Percentiles rank a stretch among this genome's conserved stretches.
Evolutionary conservation across 495 filamentous ascomycete genomes (phyloP).

Genomic region (Penicillium taxi): DNA sequence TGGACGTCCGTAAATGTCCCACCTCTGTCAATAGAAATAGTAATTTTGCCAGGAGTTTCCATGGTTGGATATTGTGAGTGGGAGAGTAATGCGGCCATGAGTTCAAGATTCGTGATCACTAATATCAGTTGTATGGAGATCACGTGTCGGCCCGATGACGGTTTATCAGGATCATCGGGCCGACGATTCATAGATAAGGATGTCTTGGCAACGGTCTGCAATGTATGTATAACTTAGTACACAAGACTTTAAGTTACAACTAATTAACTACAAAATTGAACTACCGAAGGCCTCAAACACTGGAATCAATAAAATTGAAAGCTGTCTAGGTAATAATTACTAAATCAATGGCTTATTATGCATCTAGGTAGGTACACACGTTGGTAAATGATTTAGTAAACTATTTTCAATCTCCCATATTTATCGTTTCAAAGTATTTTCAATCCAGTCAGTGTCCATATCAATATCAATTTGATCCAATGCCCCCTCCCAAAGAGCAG

Average conservation of each 20-base stretch:
- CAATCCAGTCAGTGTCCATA: constrained; percentile 37
- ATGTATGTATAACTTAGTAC: no score
- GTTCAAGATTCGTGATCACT: not conserved
- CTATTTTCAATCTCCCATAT: no score
- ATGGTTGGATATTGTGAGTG: constrained; percentile 18
- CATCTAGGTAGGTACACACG: no score
- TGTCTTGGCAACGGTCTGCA: no score
- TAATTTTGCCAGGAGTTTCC: constrained; percentile 29
- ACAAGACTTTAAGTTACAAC: no score
- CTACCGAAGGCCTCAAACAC: no score
- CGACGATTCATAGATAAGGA: no score
- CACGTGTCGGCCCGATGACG: constrained; percentile 31
- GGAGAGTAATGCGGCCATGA: not conserved
- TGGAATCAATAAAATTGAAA: no score
- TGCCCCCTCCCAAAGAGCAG: constrained; percentile 32
- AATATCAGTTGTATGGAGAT: constrained; percentile 7
- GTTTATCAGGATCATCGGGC: constrained; percentile 16
- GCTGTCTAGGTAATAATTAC: no score
- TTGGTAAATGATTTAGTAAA: no score
- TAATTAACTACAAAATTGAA: no score
- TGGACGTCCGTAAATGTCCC: constrained; percentile 61
- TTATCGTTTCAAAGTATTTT: constrained; percentile 25
- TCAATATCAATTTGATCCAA: constrained; percentile 33
- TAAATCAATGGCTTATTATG: no score
- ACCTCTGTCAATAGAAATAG: constrained; percentile 47